Evolutionary conservation across 2,329 filamentous ascomycete genomes (phyloP).

Genomic region (Alternaria rosae): DNA sequence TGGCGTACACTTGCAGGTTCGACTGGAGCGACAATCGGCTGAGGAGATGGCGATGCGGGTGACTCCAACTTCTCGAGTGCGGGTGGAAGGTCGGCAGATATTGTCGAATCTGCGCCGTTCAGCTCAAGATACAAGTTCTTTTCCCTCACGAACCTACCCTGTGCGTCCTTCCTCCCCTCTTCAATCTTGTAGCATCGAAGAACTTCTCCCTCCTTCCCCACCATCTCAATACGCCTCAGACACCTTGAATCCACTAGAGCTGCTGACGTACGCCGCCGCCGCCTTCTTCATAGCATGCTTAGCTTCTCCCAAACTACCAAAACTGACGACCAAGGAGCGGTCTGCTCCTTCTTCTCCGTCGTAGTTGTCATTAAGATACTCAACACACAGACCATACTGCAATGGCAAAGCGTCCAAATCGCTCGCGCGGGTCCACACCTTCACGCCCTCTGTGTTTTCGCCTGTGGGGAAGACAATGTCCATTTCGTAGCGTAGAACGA

Average conservation of each 20-base stretch:
- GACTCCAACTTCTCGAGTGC: not conserved
- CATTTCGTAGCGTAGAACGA: conserved; percentile 10
- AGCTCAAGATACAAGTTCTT: not conserved
- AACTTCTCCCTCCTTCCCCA: not conserved
- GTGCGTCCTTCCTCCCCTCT: not conserved
- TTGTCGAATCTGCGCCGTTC: not conserved
- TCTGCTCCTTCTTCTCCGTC: not conserved
- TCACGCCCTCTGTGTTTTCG: not conserved
- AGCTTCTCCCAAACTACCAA: conserved; percentile 2
- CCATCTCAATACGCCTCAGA: conserved; percentile 7
- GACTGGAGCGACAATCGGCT: not conserved
- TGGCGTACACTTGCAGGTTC: not conserved
- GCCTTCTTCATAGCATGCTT: conserved; percentile 6
- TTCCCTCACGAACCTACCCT: not conserved
- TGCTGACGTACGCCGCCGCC: not conserved
- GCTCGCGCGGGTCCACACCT: not conserved
- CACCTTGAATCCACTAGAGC: not conserved
- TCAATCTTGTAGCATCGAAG: not conserved
- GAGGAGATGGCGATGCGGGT: not conserved
- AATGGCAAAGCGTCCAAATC: not conserved
- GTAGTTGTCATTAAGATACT: not conserved
- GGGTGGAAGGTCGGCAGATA: not conserved
- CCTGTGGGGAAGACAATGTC: not conserved
- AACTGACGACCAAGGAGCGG: conserved; percentile 7
- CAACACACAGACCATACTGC: conserved; percentile 8